These are phyloP conservation scores for Oenanthe javanica DNA, from an alignment of 140 eudicot species.

Conservation along the genomic window DNA sequence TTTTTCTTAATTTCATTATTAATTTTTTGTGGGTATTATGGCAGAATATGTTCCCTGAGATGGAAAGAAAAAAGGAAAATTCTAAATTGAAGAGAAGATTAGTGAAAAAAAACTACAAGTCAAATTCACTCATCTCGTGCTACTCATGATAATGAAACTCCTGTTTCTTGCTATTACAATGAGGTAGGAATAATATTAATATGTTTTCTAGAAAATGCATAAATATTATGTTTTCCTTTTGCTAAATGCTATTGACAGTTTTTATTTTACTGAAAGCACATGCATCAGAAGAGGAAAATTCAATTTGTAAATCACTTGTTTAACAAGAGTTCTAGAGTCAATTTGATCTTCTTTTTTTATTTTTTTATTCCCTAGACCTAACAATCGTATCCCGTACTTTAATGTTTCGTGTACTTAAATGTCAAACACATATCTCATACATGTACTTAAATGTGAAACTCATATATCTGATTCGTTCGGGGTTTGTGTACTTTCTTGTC, in stretches of 20 bases:
- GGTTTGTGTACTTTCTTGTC: too few species aligned
- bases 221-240: neutral
- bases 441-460: too few species aligned
- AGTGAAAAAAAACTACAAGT: conserved; percentile 21
- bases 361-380: neutral
- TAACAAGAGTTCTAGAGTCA: neutral
- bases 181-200: conserved; percentile 18
- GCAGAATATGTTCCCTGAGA: conserved; percentile 38
- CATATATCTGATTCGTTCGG: too few species aligned
- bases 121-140: conserved; percentile 23
- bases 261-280: neutral
- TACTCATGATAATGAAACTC: conserved; percentile 25
- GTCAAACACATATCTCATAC: too few species aligned
- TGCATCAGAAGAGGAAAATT: neutral
- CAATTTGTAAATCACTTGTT: neutral
- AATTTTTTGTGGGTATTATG: conserved; percentile 6
- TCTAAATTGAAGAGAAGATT: conserved; percentile 36
- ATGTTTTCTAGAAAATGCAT: neutral
- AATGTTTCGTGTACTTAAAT: too few species aligned
- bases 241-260: neutral
- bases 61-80: conserved; percentile 21
- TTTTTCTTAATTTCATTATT: neutral
- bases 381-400: too few species aligned
- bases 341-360: neutral
- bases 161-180: conserved; percentile 20